Percentiles rank a stretch among this genome's conserved stretches.
Evolutionary conservation across 148 eudicot species (phyloP).

Genomic region (Selenicereus undatus): DNA sequence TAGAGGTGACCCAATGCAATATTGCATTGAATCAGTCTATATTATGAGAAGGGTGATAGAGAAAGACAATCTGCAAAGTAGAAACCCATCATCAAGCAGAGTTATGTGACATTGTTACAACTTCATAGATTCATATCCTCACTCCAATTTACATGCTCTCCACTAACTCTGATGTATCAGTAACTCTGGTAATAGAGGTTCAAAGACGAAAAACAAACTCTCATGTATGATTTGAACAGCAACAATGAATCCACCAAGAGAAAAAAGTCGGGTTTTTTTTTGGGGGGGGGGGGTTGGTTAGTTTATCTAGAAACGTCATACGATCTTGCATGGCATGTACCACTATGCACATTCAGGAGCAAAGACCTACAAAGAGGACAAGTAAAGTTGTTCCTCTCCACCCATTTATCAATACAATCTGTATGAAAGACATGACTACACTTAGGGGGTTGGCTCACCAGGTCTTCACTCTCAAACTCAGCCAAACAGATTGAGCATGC

Average conservation of each 20-base stretch:
- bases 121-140: not conserved
- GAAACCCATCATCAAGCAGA: not conserved
- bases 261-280: not conserved
- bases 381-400: constrained; percentile 43
- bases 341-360: constrained; percentile 24
- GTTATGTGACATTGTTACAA: not conserved
- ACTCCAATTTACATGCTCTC: constrained; percentile 9
- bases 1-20: no score
- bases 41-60: not conserved
- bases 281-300: no score
- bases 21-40: not conserved
- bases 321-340: constrained; percentile 12
- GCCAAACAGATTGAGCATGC: constrained; percentile 65
- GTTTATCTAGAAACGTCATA: constrained; percentile 6
- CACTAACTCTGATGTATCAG: not conserved
- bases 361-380: constrained; percentile 79
- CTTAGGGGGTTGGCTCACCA: constrained; percentile 43
- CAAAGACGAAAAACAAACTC: no score
- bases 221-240: not conserved
- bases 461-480: constrained; percentile 54
- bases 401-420: constrained; percentile 61
- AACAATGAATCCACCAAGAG: no score
- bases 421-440: constrained; percentile 64
- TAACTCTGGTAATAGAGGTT: no score
- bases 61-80: not conserved